Evolutionary conservation across 2,329 filamentous ascomycete species (phyloP).

Genomic region (Ciborinia camelliae): DNA sequence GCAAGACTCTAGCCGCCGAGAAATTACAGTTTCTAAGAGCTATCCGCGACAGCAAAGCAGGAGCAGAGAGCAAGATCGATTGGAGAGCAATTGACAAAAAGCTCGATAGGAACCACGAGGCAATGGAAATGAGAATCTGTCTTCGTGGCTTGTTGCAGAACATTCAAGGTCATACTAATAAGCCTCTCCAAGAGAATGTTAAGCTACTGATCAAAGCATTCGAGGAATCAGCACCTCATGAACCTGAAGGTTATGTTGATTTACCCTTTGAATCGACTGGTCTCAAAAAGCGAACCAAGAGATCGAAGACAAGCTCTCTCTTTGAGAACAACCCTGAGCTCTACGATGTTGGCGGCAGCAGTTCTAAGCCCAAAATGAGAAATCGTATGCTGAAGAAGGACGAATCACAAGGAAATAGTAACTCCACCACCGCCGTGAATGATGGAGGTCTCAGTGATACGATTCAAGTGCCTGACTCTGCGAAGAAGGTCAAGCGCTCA

Average conservation of each 20-base stretch:
- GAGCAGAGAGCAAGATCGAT: constrained; percentile 47
- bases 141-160: constrained; percentile 32
- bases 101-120: constrained; percentile 41
- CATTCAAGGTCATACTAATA: constrained; percentile 31
- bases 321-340: constrained; percentile 5
- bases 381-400: constrained; percentile 10
- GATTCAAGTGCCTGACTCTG: not conserved
- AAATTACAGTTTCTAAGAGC: constrained; percentile 45
- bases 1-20: constrained; percentile 44
- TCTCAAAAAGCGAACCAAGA: not conserved
- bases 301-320: not conserved
- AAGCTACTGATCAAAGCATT: constrained; percentile 30
- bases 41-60: constrained; percentile 43
- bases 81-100: constrained; percentile 47
- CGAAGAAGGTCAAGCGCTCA: constrained; percentile 1
- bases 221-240: constrained; percentile 28
- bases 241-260: constrained; percentile 24
- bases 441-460: not conserved
- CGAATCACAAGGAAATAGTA: not conserved
- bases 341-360: not conserved
- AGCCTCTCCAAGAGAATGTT: constrained; percentile 34
- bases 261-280: constrained; percentile 13
- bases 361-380: constrained; percentile 14
- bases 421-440: not conserved
- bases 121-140: constrained; percentile 32